Evolutionary conservation across 441 rosid species (phyloP), one percentile per base, ranked within the genome.

Genomic region (Croton setiger): DNA sequence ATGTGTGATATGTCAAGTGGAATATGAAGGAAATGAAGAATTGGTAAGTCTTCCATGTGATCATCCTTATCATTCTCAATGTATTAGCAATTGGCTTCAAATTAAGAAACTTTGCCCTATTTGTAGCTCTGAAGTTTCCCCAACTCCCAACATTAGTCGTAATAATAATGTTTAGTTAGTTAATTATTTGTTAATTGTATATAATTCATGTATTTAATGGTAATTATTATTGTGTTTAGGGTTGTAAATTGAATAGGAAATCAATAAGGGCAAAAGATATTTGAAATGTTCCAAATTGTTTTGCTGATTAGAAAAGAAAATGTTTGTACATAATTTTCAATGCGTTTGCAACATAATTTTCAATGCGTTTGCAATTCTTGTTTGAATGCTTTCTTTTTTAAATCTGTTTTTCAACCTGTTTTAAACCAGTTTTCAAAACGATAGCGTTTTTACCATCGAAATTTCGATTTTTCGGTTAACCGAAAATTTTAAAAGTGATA

Each of bases 1-100:
- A 4, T 93, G 98, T 71, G 97, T 87, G 12, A 75, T 93, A 39
- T 93, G 93, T 69, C 97, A 92, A 75, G 74, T 84, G 31, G 96
- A 92, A 68, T 92, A 80, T 64, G 87, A 80, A 75, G 89, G 77
- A 75, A 84, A 80, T 23, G 96, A 93, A 69, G 44, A 59, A 5
- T 9, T 93, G 49, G 92, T 78, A 17, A 73, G 79, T 53, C 88
- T 88, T 12, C 61, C 79, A 23, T 92, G 97, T 55, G 66, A 84
- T 2, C 97, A 90, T 60, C 81, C 86, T 5, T 90, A 85, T 58
- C 98, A 93, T 67, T 74, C 79, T 7, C 85, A 82, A 0, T 90
- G 98, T 41, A 83, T 93, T 23, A 77, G 68, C 69, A 78, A 74
- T 48, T 93, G 98, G 96, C 96, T 88, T 59, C 88, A 84, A 60